Base-by-base conservation (phyloP, 306 rosid species). In the Pachyrhizus erosus region DNA sequence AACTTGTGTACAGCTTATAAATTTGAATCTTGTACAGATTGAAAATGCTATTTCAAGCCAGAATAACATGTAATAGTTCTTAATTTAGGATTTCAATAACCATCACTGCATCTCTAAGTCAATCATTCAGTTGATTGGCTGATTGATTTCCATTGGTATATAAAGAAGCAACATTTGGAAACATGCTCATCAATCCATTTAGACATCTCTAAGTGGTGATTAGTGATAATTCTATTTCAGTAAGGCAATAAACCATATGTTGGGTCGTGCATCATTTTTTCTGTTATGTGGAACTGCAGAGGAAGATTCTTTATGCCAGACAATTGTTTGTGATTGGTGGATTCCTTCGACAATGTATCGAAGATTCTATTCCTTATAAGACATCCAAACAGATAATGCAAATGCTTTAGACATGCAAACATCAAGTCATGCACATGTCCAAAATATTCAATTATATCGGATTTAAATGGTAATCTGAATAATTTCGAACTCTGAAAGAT, bases 391-490 rank as follows among this genome's bases (percentile, higher is more conserved):
- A 58, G 17, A 24, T 27, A 27, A 61, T 13, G 10, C 40, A 27
- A 29, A 62, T 62, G 34, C 42, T 62, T 27, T 29, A 62, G 42
- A 62, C 5, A 62, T 29, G 0, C 42, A 27, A 27, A 27, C 42
- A 62, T 62, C 10, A 62, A 11, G 21, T 29, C 21, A 62, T 62
- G 42, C 21, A 29, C 2, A 7, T 62, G 40, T 27, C 68, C 39
- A 27, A 60, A 26, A 54, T 20, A 18, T 54, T 7, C 26, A 18
- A 54, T 20, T 18, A 18, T 60, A 61, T 14, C 18, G 14, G 20
- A 26, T 61, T 61, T 61, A 61, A 27, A 61, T 61, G 68, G 40
- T 14, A 27, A 61, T 55, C 34, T 61, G 68, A 61, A 61, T 61
- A 61, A 27, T 1, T 61, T 61, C 14, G 18, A 57, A 7, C 45